phyloP scores from a whole-genome alignment of 176 grass and related monocot genomes.

The Paspalum vaginatum region DNA sequence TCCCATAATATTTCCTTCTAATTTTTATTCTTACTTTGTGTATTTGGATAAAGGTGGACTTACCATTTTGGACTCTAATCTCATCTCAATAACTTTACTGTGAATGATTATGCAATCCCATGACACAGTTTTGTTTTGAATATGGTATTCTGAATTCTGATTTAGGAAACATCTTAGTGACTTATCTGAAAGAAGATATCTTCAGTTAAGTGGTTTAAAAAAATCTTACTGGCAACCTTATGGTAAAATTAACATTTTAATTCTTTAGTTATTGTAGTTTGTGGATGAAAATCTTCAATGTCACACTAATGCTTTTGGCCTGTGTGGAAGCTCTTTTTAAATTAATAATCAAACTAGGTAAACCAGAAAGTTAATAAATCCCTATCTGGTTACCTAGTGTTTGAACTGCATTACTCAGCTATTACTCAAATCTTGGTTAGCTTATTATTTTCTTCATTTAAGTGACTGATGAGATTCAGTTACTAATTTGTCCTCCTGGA shows the following conservation, averaged over 20 bases:
- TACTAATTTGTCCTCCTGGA: not conserved
- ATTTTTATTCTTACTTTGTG: not conserved
- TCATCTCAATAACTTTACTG: not conserved
- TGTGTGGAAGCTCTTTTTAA: constrained; percentile 13
- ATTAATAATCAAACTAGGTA: not conserved
- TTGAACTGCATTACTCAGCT: constrained; percentile 25
- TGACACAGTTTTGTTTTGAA: not conserved
- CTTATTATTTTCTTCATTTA: constrained; percentile 4
- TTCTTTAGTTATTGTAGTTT: not conserved
- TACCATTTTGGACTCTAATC: not conserved
- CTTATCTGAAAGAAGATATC: not conserved
- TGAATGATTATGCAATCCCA: not conserved
- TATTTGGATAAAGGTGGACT: not conserved
- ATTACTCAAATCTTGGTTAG: constrained; percentile 1
- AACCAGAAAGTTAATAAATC: constrained; percentile 12
- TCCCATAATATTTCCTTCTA: not conserved
- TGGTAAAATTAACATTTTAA: not conserved
- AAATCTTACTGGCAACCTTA: not conserved
- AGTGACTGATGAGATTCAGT: not conserved
- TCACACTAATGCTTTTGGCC: not conserved
- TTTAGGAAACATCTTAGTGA: not conserved
- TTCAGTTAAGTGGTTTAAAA: not conserved
- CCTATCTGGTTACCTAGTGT: not conserved
- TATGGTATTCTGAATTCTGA: not conserved
- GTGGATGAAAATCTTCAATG: constrained; percentile 1